phyloP scores from a whole-genome alignment of 768 basidiomycete genomes.

The Obba rivulosa region DNA sequence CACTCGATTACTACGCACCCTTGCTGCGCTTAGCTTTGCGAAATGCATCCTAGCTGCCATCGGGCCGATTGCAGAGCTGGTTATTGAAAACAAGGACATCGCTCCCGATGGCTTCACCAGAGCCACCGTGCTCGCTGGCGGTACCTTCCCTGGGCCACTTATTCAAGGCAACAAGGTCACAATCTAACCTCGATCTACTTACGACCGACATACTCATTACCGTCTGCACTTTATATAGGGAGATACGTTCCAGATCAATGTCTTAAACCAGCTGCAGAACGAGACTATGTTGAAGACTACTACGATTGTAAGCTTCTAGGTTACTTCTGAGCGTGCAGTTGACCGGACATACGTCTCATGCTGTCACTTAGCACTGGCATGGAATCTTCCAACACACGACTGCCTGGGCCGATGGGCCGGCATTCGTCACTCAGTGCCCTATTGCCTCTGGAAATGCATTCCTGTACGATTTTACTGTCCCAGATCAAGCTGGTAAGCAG shows the following conservation, averaged over 20 bases:
- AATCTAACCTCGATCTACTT: too few species aligned
- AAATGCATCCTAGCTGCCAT: constrained; percentile 12
- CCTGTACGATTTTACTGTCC: constrained; percentile 31
- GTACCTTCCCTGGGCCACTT: constrained; percentile 17
- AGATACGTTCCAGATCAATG: constrained; percentile 17
- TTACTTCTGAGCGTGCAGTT: neutral
- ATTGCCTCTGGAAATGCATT: constrained; percentile 33
- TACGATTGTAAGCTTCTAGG: constrained; percentile 12
- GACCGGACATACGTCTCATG: too few species aligned
- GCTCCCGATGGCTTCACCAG: constrained; percentile 28
- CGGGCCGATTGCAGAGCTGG: constrained; percentile 21
- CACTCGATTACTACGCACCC: neutral
- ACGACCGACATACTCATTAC: neutral
- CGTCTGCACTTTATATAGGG: constrained; percentile 7
- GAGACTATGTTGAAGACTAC: constrained; percentile 12
- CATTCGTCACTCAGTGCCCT: constrained; percentile 41
- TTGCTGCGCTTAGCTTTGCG: constrained; percentile 3
- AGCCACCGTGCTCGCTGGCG: constrained; percentile 14
- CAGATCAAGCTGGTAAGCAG: constrained; percentile 21
- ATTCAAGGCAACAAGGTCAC: constrained; percentile 19
- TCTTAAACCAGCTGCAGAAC: constrained; percentile 8
- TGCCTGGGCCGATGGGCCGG: constrained; percentile 41
- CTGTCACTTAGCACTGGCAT: constrained; percentile 35
- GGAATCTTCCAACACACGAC: constrained; percentile 41
- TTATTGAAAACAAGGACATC: constrained; percentile 22